Evolutionary conservation across 176 grass and related monocot species (phyloP), one percentile per base, ranked within the genome.

Genomic region (Aegilops umbellulata): DNA sequence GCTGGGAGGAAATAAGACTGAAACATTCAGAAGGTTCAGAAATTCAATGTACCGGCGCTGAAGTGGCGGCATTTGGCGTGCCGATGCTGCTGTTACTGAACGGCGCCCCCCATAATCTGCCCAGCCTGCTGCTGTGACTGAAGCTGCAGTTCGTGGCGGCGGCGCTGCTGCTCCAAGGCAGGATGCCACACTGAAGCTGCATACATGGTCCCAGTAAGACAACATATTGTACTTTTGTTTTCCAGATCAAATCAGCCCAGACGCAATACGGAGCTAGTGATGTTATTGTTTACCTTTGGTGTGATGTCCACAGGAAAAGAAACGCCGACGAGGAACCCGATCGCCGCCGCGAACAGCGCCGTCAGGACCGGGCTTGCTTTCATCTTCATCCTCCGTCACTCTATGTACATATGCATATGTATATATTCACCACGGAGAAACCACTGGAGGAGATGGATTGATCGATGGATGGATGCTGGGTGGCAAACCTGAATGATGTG

Each of bases 291-390:
- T 64, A 76, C 74, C 83, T 85, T 53, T 14, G 83, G 31, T 6
- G 62, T 27, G 63, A 85, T 78, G 2, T 38, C 64, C 9, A 69
- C 74, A 10, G 83, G 63, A 68, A 78, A 85, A 26, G 46, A 78
- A 24, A 68, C 6, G 31, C 74, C 84, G 0, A 78, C 69, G 7
- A 86, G 60, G 84, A 86, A 69, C 3, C 84, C 75, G 32, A 69
- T 69, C 16, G 34, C 47, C 17, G 31, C 44, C 12, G 42, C 10
- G 10, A 20, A 67, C 31, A 32, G 31, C 31, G 31, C 31, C 31
- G 31, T 32, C 31, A 32, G 31, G 31, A 32, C 31, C 31, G 31
- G 31, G 31, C 31, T 32, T 32, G 31, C 31, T 32, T 32, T 32
- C 31, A 32, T 4, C 4, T 32, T 32, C 31, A 32, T 32, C 31